Percentiles rank a stretch among this genome's conserved stretches.
Conservation (phyloP, 768 basidiomycete species). For the Naganishia friedmannii region DNA sequence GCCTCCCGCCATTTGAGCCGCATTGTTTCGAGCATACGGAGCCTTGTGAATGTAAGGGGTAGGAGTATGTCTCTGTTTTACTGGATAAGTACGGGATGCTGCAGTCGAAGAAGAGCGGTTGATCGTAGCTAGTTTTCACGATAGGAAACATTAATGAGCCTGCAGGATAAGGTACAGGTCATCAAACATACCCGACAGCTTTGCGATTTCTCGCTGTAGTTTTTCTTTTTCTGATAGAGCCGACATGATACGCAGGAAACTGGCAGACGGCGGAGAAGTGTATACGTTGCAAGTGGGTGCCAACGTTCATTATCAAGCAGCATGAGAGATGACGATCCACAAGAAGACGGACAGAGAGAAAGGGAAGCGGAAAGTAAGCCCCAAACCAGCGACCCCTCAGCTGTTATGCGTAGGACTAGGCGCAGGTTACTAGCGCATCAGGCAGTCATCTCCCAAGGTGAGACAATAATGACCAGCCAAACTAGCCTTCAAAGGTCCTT, state of each 20-base stretch:
- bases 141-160: background rate
- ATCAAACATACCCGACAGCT: constrained; percentile 43
- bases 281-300: background rate
- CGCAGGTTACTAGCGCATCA: background rate
- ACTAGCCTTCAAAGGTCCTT: background rate
- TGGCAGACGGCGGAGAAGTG: background rate
- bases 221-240: constrained; percentile 39
- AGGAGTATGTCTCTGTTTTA: background rate
- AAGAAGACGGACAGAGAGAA: background rate
- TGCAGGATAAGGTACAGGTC: background rate
- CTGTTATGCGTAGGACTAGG: background rate
- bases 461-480: background rate
- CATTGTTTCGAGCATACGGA: constrained; percentile 3
- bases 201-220: constrained; percentile 49
- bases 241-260: background rate
- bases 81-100: background rate
- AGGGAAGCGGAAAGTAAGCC: background rate
- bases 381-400: background rate
- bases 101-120: background rate
- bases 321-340: background rate
- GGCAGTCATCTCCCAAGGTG: background rate
- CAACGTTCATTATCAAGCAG: background rate
- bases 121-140: constrained; percentile 18
- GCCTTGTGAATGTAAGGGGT: constrained; percentile 19
- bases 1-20: constrained; percentile 34